phyloP scores from a whole-genome alignment of 2,329 filamentous ascomycete genomes.

The Ilyonectria sp. region DNA sequence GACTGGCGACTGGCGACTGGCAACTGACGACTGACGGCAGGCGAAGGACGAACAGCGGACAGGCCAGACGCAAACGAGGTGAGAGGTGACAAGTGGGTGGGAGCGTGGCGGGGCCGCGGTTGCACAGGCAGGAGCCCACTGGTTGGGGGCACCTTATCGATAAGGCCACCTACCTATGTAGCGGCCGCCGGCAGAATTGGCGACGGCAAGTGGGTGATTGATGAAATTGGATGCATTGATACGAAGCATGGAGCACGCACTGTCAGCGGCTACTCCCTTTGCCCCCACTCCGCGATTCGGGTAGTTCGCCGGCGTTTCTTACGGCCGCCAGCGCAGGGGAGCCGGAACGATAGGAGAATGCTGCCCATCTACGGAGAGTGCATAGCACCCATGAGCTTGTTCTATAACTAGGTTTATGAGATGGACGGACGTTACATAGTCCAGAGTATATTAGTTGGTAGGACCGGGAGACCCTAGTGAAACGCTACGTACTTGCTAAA shows the following conservation, averaged over 20 bases:
- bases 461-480: too few relatives aligned
- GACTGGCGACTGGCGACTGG: slow-evolving; percentile 7
- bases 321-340: background rate
- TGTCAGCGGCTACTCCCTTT: background rate
- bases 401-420: too few relatives aligned
- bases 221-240: background rate
- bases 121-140: slow-evolving; percentile 16
- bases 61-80: slow-evolving; percentile 15
- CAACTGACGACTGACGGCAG: slow-evolving; percentile 1
- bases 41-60: background rate
- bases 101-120: slow-evolving; percentile 22
- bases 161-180: background rate
- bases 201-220: slow-evolving; percentile 9
- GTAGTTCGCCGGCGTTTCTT: background rate
- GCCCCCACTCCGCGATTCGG: background rate
- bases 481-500: too few relatives aligned
- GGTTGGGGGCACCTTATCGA: slow-evolving; percentile 19
- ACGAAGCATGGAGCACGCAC: background rate
- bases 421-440: too few relatives aligned
- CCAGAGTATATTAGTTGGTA: too few relatives aligned
- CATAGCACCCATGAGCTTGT: background rate
- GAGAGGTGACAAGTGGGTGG: slow-evolving; percentile 26
- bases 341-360: background rate
- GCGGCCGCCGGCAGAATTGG: slow-evolving; percentile 6
- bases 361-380: background rate